Evolutionary conservation across 306 rosid genomes (phyloP), one percentile per base, ranked within the genome.

Genomic region (Styphnolobium japonicum): DNA sequence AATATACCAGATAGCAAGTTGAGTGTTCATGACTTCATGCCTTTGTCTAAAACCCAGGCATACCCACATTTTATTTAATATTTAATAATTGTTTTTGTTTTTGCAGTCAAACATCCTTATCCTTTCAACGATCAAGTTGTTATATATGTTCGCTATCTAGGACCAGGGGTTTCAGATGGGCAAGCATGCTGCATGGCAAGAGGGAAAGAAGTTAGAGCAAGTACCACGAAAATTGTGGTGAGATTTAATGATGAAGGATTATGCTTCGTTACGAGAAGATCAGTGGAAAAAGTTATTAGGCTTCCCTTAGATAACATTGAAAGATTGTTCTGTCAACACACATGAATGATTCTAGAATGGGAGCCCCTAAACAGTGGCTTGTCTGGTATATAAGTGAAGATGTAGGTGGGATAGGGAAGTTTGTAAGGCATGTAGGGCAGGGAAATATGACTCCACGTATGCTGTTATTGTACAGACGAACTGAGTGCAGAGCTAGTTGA

Each of bases 151-250:
- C 94, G 92, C 27, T 53, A 76, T 81, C 61, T 94, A 34, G 97
- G 93, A 52, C 96, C 97, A 0, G 94, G 97, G 45, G 91, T 94
- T 71, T 84, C 76, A 2, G 87, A 90, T 18, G 97, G 90, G 65
- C 98, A 94, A 83, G 97, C 94, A n/a, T n/a, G n/a, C n/a, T n/a
- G n/a, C n/a, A 67, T 94, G 98, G 98, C 97, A 94, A 70, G 97
- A 94, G 81, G 98, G 98, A 66, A 90, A 66, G 3, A 83, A 85
- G n/a, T 29, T 92, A 19, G 91, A 92, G 39, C 94, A 92, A 75
- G 89, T 90, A 21, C 98, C 98, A 7, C 92, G 34, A 37, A 94
- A 92, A 73, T 80, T 92, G 93, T 14, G 80, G 85, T 8, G 94
- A 92, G 67, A 90, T 64, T 71, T 94, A 75, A 92, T 88, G 94